Percentiles rank a stretch among this genome's conserved stretches.
These are phyloP conservation scores for Davidsoniella virescens DNA, from an alignment of 2,329 filamentous ascomycete species.

Conservation along the genomic window DNA sequence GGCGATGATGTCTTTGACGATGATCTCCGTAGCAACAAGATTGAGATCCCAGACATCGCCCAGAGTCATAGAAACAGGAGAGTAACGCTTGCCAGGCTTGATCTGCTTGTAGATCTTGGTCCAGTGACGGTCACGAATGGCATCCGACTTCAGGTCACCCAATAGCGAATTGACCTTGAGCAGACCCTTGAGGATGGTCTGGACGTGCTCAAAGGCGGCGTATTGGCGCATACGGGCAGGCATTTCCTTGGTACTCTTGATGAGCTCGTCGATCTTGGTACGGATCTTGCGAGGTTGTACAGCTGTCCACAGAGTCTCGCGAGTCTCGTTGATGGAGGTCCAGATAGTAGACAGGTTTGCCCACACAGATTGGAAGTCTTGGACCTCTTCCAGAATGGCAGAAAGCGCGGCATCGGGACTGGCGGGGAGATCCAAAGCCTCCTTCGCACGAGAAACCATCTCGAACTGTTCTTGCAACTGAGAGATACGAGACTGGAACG, in stretches of 20 bases:
- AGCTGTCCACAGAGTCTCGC: constrained; percentile 85
- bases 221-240: constrained; percentile 98
- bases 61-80: constrained; percentile 84
- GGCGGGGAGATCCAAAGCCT: constrained; percentile 78
- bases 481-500: constrained; percentile 73
- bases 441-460: constrained; percentile 92
- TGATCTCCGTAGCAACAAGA: constrained; percentile 66
- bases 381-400: constrained; percentile 85
- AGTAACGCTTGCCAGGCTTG: constrained; percentile 85
- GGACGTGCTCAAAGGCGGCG: constrained; percentile 97
- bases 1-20: constrained; percentile 83
- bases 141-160: constrained; percentile 85
- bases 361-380: constrained; percentile 99
- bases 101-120: constrained; percentile 93
- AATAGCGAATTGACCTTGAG: constrained; percentile 84
- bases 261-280: constrained; percentile 71
- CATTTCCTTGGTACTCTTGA: constrained; percentile 99
- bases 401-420: constrained; percentile 65
- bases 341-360: constrained; percentile 89
- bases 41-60: constrained; percentile 98
- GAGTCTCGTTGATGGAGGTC: constrained; percentile 86
- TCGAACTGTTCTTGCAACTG: constrained; percentile 74
- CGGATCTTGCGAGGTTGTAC: constrained; percentile 89
- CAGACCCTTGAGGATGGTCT: constrained; percentile 72
- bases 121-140: constrained; percentile 93